Base-by-base conservation (phyloP, 768 basidiomycete species). In the Melanogaster broomeanus region DNA sequence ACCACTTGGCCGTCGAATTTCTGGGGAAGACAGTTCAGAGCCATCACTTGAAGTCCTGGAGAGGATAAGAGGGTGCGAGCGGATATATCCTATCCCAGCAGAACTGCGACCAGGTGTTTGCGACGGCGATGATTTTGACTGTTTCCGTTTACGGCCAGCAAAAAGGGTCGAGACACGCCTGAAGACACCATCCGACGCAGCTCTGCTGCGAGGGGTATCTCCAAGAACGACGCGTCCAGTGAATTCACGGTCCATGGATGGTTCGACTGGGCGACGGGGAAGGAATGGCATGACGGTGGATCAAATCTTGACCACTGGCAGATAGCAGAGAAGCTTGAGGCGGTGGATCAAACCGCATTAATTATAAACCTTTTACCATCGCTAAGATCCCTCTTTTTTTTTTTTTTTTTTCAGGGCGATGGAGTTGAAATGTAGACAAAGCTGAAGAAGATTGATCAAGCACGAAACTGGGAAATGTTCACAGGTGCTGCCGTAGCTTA, bases 1-100 rank as follows among this genome's bases (percentile, higher is more conserved):
- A 27, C 67, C 67, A 18, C 67, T 68, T 10, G 67, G 67, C 13
- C 66, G 63, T 30, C 67, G 64, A 33, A 68, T 68, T 51, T 68
- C 67, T 2, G 68, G 64, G 16, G 69, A 70, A 24, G 64, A 59
- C 11, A 47, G 44, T 8, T 59, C 45, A 6, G 55, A 58, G 2
- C 62, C 58, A 35, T 52, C 53, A 47, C 52, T 62, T 13, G 67
- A 68, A n/a, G 53, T 18, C 25, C 66, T 53, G 2, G 68, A 50
- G 31, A 67, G 56, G 12, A 45, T 13, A 34, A 55, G 40, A 4
- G 58, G 53, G 8, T 43, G 42, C 0, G 69, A 18, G 24, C 42
- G 56, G 30, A 49, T 53, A 25, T 57, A 58, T 25, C 50, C 66
- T 9, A 70, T 52, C 11, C 46, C 60, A 8, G 22, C 30, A n/a